Conservation (phyloP, 257 asterid species). For the Fraxinus excelsior region DNA sequence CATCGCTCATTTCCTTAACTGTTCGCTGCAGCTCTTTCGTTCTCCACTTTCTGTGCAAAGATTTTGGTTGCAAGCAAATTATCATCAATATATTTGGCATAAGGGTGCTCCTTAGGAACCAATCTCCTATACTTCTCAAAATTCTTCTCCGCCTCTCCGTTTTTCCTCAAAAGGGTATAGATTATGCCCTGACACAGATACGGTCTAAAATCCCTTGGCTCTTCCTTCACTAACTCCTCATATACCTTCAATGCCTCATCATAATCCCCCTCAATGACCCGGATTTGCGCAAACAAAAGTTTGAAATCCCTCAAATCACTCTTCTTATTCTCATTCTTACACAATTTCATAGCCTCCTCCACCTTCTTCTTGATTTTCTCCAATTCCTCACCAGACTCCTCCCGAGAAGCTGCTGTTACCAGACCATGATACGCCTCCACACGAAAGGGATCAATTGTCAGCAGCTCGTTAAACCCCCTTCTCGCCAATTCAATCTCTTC, state of each 20-base stretch:
- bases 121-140: conserved; percentile 78
- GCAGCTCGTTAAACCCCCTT: conserved; percentile 58
- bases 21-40: conserved; percentile 54
- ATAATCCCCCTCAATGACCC: conserved; percentile 66
- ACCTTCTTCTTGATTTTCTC: conserved; percentile 44
- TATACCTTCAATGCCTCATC: conserved; percentile 67
- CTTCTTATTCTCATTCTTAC: conserved; percentile 57
- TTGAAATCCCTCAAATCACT: conserved; percentile 71
- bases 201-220: conserved; percentile 94
- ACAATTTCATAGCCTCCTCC: conserved; percentile 54
- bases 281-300: conserved; percentile 83
- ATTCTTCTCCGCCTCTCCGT: conserved; percentile 71
- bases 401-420: conserved; percentile 68
- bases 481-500: conserved; percentile 67
- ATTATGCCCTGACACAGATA: conserved; percentile 88
- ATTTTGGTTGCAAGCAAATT: conserved; percentile 83
- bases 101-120: conserved; percentile 90
- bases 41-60: conserved; percentile 76
- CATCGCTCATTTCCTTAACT: conserved; percentile 26
- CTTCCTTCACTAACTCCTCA: conserved; percentile 74
- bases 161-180: conserved; percentile 74
- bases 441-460: conserved; percentile 62
- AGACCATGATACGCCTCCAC: conserved; percentile 96
- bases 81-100: conserved; percentile 74
- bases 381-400: conserved; percentile 54